These are phyloP conservation scores for Amanita pseudoporphyria DNA, from an alignment of 768 basidiomycete genomes.

Conservation along the genomic window DNA sequence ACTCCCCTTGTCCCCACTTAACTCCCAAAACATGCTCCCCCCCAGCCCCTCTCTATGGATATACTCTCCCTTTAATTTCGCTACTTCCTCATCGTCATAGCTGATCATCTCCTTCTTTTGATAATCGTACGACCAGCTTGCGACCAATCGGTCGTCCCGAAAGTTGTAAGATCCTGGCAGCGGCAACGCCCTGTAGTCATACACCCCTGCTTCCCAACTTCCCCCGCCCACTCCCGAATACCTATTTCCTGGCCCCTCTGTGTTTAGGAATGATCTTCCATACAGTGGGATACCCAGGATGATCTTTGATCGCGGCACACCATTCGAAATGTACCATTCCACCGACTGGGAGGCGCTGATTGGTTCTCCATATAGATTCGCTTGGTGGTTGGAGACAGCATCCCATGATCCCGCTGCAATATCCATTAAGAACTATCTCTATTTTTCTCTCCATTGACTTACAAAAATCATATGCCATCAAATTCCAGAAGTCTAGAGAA, in stretches of 20 bases:
- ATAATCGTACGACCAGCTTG: slow-evolving; percentile 81
- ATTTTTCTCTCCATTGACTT: slow-evolving; percentile 13
- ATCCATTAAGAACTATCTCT: slow-evolving; percentile 2
- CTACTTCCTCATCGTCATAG: slow-evolving; percentile 68
- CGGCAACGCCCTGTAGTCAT: slow-evolving; percentile 89
- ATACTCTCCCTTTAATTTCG: slow-evolving; percentile 67
- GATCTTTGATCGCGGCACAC: slow-evolving; percentile 71
- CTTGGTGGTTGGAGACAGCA: slow-evolving; percentile 66
- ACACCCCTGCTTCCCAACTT: slow-evolving; percentile 85
- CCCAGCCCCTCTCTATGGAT: slow-evolving; percentile 69
- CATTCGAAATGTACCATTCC: slow-evolving; percentile 57
- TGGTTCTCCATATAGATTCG: slow-evolving; percentile 65
- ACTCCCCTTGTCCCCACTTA: slow-evolving; percentile 77
- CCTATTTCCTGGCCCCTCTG: slow-evolving; percentile 68
- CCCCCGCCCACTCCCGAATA: slow-evolving; percentile 82
- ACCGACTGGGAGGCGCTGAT: slow-evolving; percentile 59
- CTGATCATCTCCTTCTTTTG: slow-evolving; percentile 71
- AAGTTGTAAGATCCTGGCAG: slow-evolving; percentile 57
- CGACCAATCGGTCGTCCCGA: slow-evolving; percentile 56
- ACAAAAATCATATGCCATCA: slow-evolving; percentile 93
- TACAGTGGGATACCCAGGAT: slow-evolving; percentile 91
- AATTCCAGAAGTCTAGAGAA: slow-evolving; percentile 91
- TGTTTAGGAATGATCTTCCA: slow-evolving; percentile 84
- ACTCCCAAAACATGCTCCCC: slow-evolving; percentile 94
- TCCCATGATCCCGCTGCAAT: slow-evolving; percentile 71